Evolutionary conservation across 306 rosid species (phyloP), one percentile per base, ranked within the genome.

Genomic region (Trifolium fragiferum): DNA sequence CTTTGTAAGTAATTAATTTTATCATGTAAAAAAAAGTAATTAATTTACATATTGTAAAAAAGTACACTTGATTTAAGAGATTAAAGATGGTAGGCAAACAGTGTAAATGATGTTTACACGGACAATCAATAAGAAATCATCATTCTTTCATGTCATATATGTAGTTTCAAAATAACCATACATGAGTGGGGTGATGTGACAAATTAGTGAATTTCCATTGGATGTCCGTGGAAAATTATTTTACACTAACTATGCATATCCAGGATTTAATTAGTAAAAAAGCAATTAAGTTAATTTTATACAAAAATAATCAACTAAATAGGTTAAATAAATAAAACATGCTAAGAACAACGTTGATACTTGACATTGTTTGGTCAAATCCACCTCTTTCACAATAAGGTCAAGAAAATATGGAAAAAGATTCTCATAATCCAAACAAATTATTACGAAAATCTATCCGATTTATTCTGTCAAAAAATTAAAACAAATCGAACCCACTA

Each of bases 401-500:
- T 27, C 18, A 57, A 68, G 6, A 32, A 76, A 58, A 77, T 68
- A 16, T 44, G 10, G 3, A 9, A 9, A 9, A 9, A 38, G 55
- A 69, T 75, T 32, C 43, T 21, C 66, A 4, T 16, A 11, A 70
- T 66, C 69, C 5, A 69, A 76, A 66, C 78, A 4, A 73, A 73
- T 60, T 4, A 73, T 62, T 12, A 43, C 49, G 49, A 43, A 43
- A 43, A 43, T 12, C n/a, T 43, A 43, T 43, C 49, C 0, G 49
- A 43, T 43, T 11, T 43, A 12, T 43, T 43, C 4, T 0, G 10
- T 30, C 8, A 43, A 15, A 15, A 49, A 49, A 7, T 8, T 37
- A 37, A 37, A 7, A 37, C 38, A 35, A 27, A 27, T 27, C 5
- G 33, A 30, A 4, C 18, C 19, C 8, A 47, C 23, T 51, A 16